Percentiles rank a stretch among this genome's conserved stretches.
phyloP scores from a whole-genome alignment of 352 stramenopile genomes.

The Globisporangium radiosum region DNA sequence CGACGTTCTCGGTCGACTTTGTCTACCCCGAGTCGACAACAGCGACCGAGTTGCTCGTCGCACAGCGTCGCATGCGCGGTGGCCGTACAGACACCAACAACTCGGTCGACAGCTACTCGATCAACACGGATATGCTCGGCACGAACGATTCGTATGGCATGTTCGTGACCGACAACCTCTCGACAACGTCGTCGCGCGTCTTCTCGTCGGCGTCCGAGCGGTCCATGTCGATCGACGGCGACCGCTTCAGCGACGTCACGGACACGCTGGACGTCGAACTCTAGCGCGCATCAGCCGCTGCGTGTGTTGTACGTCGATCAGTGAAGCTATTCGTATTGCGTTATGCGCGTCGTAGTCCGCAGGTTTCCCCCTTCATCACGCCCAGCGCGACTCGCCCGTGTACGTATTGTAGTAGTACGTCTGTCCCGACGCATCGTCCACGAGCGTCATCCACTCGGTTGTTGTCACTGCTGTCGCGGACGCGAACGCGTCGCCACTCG shows the following conservation, averaged over 20 bases:
- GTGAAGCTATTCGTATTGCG: conserved; percentile 5
- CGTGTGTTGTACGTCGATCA: not conserved
- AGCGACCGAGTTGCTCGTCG: not conserved
- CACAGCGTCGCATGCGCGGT: not conserved
- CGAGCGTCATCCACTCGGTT: conserved; percentile 44
- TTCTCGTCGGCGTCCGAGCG: conserved; percentile 8
- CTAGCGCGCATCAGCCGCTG: not conserved
- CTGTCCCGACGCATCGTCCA: conserved; percentile 54
- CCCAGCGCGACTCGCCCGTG: conserved; percentile 67
- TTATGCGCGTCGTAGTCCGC: too few species aligned
- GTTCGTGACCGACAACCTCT: conserved; percentile 4
- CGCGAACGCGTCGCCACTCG: conserved; percentile 13
- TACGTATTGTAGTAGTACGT: conserved; percentile 73
- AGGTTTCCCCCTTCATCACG: conserved; percentile 15
- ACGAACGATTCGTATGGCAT: conserved; percentile 15
- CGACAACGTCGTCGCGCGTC: conserved; percentile 8
- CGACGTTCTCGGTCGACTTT: conserved; percentile 31
- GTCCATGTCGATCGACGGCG: not conserved
- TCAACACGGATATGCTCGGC: not conserved
- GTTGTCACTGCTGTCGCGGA: conserved; percentile 5
- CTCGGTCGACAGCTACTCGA: not conserved
- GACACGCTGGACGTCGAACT: conserved; percentile 5
- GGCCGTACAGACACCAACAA: not conserved
- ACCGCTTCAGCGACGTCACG: conserved; percentile 5
- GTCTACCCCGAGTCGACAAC: conserved; percentile 16